These are phyloP conservation scores for Santalum album DNA, from an alignment of 164 flowering plant species.

Conservation along the genomic window DNA sequence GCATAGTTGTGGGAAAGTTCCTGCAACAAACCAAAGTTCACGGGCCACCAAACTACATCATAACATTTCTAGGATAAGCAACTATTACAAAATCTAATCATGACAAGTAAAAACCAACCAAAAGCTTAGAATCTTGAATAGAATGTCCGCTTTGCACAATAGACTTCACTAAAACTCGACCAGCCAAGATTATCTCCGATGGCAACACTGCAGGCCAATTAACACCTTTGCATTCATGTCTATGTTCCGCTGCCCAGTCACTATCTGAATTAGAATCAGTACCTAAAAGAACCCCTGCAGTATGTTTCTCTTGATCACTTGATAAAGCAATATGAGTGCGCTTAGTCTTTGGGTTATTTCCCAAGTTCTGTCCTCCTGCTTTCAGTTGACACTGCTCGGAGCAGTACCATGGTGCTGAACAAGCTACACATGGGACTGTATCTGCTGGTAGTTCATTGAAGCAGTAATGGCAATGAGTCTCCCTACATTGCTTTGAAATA, in stretches of 20 bases:
- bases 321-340: conserved; percentile 16
- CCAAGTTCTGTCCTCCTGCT: conserved; percentile 46
- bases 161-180: conserved; percentile 50
- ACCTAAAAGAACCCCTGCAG: conserved; percentile 18
- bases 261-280: conserved; percentile 8
- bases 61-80: background rate
- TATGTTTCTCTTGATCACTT: conserved; percentile 27
- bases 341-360: conserved; percentile 7
- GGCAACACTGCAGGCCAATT: conserved; percentile 81
- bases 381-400: conserved; percentile 45
- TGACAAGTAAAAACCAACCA: conserved; percentile 28
- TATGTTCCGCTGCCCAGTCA: conserved; percentile 43
- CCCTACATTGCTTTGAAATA: conserved; percentile 62
- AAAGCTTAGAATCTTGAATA: conserved; percentile 10
- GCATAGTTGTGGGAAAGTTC: conserved; percentile 61
- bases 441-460: conserved; percentile 72
- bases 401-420: conserved; percentile 71
- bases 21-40: conserved; percentile 28
- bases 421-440: conserved; percentile 62
- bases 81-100: background rate
- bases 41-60: background rate
- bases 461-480: conserved; percentile 87
- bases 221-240: conserved; percentile 77
- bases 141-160: conserved; percentile 24
- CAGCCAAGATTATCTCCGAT: conserved; percentile 65